Base-by-base conservation (phyloP, 2,329 filamentous ascomycete species). In the Ophiostoma himal-ulmi region DNA sequence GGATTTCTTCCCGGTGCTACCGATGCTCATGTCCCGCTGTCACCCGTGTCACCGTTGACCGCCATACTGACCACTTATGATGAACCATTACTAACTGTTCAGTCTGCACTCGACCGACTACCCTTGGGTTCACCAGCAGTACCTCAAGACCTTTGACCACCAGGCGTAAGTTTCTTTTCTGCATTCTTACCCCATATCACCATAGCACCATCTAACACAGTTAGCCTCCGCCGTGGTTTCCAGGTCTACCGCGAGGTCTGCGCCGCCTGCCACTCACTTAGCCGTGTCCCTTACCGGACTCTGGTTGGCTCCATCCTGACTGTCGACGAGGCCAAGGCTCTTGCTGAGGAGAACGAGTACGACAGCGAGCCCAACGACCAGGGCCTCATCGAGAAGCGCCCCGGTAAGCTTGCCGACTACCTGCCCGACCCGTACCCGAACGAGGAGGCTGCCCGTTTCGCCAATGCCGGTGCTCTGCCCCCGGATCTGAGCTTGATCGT, bases 241-340 rank as follows among this genome's bases (percentile, higher is more conserved):
- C 94, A 97, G 84, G 95, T 99, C 80, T 99, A 99, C 87, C 93
- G 91, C 77, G 95, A 99, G 84, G 95, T 99, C 78, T 99, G 95
- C 87, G 89, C 94, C 73, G 93, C 93, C 77, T 99, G 95, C 88
- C 95, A 99, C 87, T 99, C 95, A 74, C 90, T 99, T 74, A 90
- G 86, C 82, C 92, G 95, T 85, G 89, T 99, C 72, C 94, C 95
- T 72, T 99, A 96, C 88, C 93, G 95, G 81, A 79, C 91, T 71
- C 87, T 98, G 73, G 95, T 99, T 78, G 95, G 95, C 80, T 88
- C 88, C 75, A 86, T 96, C 81, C 88, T 97, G 87, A 99, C 95
- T 72, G 93, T 97, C 79, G 94, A 98, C 78, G 95, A 99, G 86
- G 95, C 93, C 85, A 99, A 98, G 88, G 92, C 87, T 66, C 85